Evolutionary conservation across 305 asterid genomes (phyloP).

Genomic region (Withania somnifera): DNA sequence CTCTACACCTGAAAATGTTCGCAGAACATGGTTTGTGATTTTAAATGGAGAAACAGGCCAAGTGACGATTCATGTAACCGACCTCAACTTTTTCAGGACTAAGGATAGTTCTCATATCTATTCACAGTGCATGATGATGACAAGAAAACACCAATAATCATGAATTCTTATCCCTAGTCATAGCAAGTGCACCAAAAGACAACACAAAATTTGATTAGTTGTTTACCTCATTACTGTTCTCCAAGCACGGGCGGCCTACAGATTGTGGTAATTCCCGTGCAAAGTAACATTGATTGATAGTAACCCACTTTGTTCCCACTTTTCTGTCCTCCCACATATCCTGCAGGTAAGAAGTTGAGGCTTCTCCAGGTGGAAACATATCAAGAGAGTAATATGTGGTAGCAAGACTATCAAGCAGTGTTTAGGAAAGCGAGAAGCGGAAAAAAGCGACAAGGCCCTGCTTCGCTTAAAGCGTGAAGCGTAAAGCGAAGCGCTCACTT

Average conservation of each 20-base stretch:
- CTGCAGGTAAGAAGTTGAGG: conserved; percentile 29
- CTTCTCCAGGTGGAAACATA: not conserved
- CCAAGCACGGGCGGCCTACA: conserved; percentile 93
- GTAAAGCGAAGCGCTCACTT: no score
- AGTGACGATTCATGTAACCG: not conserved
- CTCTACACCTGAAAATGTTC: not conserved
- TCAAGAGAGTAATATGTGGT: not conserved
- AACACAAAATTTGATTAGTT: not conserved
- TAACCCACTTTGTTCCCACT: conserved; percentile 53
- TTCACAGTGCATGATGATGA: not conserved
- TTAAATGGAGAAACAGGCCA: not conserved
- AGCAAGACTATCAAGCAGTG: no score
- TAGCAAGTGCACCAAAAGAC: not conserved
- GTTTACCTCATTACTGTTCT: conserved; percentile 76
- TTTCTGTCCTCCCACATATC: conserved; percentile 88
- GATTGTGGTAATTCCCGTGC: conserved; percentile 89
- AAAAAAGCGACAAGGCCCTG: no score
- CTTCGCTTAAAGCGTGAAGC: no score
- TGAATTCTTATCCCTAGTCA: not conserved
- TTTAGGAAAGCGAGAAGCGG: no score
- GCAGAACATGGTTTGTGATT: not conserved
- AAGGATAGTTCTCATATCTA: not conserved
- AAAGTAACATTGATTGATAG: conserved; percentile 72
- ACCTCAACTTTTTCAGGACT: not conserved
- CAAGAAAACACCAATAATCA: not conserved